Evolutionary conservation across 768 basidiomycete genomes (phyloP), one percentile per base, ranked within the genome.

Genomic region (Russula emetica): DNA sequence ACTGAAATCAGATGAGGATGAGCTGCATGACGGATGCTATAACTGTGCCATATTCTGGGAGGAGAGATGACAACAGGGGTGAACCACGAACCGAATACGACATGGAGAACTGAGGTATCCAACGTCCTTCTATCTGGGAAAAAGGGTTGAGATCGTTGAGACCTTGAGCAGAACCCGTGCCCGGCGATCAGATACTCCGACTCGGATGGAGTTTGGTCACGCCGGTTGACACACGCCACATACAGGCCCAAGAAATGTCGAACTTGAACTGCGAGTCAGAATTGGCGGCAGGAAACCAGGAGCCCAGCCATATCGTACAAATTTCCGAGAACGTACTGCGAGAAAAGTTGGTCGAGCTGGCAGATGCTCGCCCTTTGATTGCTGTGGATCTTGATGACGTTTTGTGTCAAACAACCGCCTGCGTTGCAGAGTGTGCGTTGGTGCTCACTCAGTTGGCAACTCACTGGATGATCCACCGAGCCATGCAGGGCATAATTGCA

Each of bases 401-500:
- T 53, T 63, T 69, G 14, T 57, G 66, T 42, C 62, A 64, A 58
- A 64, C 67, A 30, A 61, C 58, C 28, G 44, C 51, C 10, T 62
- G 67, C 40, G 67, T 42, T 45, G 67, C 60, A 6, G 60, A 61
- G 9, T 67, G 67, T 67, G 32, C 42, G 67, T 61, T 26, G 24
- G 11, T 44, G 42, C 28, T 56, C 42, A 55, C 34, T 36, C 26
- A 58, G 16, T 54, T 28, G 2, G 24, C 20, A 14, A 22, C n/a
- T 55, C 38, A n/a, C 20, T 50, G 11, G 4, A 22, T 63, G 18
- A 47, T 40, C 40, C 10, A 24, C 28, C 5, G 51, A 53, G 9
- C 32, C 49, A 1, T 44, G 47, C 38, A 67, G 67, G 64, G 67
- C 67, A 67, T 36, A 68, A 68, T 58, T 32, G 44, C 16, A 68